Evolutionary conservation across 116 monocot species (phyloP), one percentile per base, ranked within the genome.

Genomic region (Papilionanthe hybrid): DNA sequence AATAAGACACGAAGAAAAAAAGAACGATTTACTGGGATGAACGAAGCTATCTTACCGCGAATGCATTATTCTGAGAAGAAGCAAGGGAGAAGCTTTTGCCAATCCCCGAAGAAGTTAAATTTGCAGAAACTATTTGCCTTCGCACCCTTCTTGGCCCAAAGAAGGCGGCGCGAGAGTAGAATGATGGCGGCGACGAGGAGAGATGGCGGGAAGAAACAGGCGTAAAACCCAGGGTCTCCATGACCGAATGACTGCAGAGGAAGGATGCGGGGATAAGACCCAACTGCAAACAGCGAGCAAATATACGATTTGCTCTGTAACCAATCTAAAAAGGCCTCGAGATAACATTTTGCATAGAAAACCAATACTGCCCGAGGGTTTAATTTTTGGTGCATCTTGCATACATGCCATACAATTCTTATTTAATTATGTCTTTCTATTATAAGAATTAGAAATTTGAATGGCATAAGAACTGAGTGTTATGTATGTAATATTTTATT

Each of bases 201-300:
- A 88, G 50, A 65, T 83, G 81, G 79, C 81, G 80, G 60, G 82
- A 84, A 71, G 78, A 37, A 37, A 73, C 73, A 42, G 83, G 18
- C 9, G 84, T 81, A 77, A 82, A 82, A 78, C 49, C 55, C 37
- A 90, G 72, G 22, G 91, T 80, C 69, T 93, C 89, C 93, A 93
- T 93, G 81, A 81, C 37, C 17, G 65, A 22, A 79, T 15, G 3
- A 53, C 53, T 17, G 53, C 15, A 44, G 9, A 4, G 53, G 44
- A 50, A 76, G 75, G 1, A 10, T 27, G 65, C 65, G 23, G 65
- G 65, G 65, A 65, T 27, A 65, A 65, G 65, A 27, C 11, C 25
- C 65, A 57, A 20, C n/a, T 5, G 19, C 7, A 0, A 57, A 22
- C 57, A 57, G 5, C 7, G 5, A 57, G 18, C 57, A 22, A 19